Percentiles rank a stretch among this genome's conserved stretches.
phyloP scores from a whole-genome alignment of 2,329 filamentous ascomycete species.

The Diplocarpon rosae region DNA sequence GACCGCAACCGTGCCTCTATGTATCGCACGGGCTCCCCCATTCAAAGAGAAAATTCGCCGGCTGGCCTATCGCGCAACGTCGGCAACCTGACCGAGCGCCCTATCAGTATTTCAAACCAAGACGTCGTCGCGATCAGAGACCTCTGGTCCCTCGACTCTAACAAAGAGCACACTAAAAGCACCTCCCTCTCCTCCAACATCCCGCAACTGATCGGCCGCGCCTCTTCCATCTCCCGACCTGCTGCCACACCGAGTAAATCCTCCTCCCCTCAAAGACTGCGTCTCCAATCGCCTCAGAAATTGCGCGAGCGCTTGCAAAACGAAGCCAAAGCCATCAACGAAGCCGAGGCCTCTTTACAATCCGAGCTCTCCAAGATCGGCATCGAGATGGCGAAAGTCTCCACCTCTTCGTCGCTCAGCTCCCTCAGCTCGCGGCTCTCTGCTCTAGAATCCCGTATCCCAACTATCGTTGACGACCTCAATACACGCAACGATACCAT shows the following conservation, averaged over 20 bases:
- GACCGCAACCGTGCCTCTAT: conserved; percentile 18
- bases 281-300: conserved; percentile 61
- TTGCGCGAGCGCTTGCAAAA: conserved; percentile 75
- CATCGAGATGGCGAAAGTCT: conserved; percentile 60
- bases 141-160: conserved; percentile 16
- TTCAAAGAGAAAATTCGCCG: conserved; percentile 22
- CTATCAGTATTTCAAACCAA: conserved; percentile 22
- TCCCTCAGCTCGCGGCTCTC: conserved; percentile 47
- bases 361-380: conserved; percentile 71
- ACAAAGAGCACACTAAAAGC: conserved; percentile 20
- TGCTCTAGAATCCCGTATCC: conserved; percentile 57
- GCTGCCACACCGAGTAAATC: conserved; percentile 16
- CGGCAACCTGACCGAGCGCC: conserved; percentile 23
- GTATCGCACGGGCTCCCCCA: conserved; percentile 20
- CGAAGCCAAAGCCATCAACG: conserved; percentile 64
- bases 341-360: conserved; percentile 58
- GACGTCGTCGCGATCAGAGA: conserved; percentile 21
- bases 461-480: conserved; percentile 46
- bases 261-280: conserved; percentile 36
- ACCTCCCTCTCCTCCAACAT: conserved; percentile 26
- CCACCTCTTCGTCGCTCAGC: conserved; percentile 25
- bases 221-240: conserved; percentile 14
- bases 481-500: conserved; percentile 50
- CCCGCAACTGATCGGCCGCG: conserved; percentile 19
- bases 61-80: conserved; percentile 14